These are phyloP conservation scores for Vitis rotundifolia DNA, from an alignment of 164 flowering plant genomes.

Conservation along the genomic window DNA sequence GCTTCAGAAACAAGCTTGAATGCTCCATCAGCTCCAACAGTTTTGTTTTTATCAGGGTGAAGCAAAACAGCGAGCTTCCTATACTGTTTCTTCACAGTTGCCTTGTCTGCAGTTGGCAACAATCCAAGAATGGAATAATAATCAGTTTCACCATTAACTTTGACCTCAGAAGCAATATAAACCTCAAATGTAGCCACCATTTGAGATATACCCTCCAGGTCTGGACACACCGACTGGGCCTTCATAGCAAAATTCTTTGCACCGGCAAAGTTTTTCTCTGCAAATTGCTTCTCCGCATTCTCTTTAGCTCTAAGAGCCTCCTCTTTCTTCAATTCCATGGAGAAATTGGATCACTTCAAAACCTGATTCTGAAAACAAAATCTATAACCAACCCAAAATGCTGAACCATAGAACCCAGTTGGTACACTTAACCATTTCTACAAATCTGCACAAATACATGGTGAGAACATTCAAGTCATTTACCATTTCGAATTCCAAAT, in stretches of 20 bases:
- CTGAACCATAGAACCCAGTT: slow-evolving; percentile 11
- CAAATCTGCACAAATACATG: slow-evolving; percentile 14
- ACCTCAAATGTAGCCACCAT: slow-evolving; percentile 78
- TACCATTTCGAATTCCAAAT: too few species aligned
- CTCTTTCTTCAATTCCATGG: slow-evolving; percentile 61
- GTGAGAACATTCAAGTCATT: background rate
- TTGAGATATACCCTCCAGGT: slow-evolving; percentile 72
- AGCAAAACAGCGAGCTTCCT: slow-evolving; percentile 76
- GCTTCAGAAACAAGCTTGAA: slow-evolving; percentile 83
- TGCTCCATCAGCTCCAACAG: slow-evolving; percentile 88
- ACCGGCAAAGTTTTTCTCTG: slow-evolving; percentile 51
- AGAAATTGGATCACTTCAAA: slow-evolving; percentile 19
- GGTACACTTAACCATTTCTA: slow-evolving; percentile 1
- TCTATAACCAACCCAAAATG: slow-evolving; percentile 17
- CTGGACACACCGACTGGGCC: slow-evolving; percentile 64
- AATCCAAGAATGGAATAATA: slow-evolving; percentile 71
- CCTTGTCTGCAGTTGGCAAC: slow-evolving; percentile 54
- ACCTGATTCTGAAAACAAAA: slow-evolving; percentile 10
- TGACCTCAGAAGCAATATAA: slow-evolving; percentile 52
- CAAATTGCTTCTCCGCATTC: slow-evolving; percentile 61
- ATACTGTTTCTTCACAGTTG: slow-evolving; percentile 62
- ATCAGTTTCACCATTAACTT: slow-evolving; percentile 57
- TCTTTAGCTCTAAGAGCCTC: slow-evolving; percentile 68
- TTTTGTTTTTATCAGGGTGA: slow-evolving; percentile 81
- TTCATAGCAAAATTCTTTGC: slow-evolving; percentile 67